phyloP scores from a whole-genome alignment of 495 filamentous ascomycete species.

The Penicillium dipodomyicola region DNA sequence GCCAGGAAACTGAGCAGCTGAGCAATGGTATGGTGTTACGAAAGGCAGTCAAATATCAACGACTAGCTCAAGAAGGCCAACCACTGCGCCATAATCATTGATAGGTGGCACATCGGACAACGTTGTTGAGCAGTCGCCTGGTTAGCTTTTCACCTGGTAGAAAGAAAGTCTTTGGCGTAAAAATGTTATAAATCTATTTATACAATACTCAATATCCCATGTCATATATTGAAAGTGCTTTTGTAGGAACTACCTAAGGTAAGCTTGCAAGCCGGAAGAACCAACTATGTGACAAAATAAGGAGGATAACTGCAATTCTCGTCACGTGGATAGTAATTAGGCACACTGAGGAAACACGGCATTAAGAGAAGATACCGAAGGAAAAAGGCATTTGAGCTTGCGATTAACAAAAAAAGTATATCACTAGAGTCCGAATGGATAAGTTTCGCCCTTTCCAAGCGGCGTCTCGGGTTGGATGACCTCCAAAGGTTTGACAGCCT shows the following conservation, averaged over 20 bases:
- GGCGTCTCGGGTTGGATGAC: conserved; percentile 48
- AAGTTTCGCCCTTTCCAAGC: conserved; percentile 50
- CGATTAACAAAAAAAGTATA: background rate
- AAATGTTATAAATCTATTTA: too few species aligned
- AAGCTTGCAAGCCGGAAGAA: too few species aligned
- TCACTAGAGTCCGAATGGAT: conserved; percentile 54
- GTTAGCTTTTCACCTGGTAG: too few species aligned
- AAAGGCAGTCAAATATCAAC: conserved; percentile 51
- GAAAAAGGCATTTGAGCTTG: background rate
- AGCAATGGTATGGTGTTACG: conserved; percentile 54
- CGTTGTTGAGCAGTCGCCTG: too few species aligned
- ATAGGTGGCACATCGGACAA: conserved; percentile 5
- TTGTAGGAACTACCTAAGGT: too few species aligned
- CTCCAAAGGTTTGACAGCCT: conserved; percentile 52
- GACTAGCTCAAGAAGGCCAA: conserved; percentile 46
- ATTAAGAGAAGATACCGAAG: background rate
- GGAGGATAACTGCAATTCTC: too few species aligned
- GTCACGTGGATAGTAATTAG: too few species aligned
- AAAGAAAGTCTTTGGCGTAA: too few species aligned
- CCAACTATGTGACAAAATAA: too few species aligned
- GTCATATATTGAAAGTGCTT: too few species aligned
- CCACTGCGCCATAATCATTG: conserved; percentile 53
- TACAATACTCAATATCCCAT: too few species aligned
- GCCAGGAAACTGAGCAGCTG: conserved; percentile 49
- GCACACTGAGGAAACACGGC: background rate